Conservation (phyloP, 176 grass and related monocot genomes). For the Juncus effusus region DNA sequence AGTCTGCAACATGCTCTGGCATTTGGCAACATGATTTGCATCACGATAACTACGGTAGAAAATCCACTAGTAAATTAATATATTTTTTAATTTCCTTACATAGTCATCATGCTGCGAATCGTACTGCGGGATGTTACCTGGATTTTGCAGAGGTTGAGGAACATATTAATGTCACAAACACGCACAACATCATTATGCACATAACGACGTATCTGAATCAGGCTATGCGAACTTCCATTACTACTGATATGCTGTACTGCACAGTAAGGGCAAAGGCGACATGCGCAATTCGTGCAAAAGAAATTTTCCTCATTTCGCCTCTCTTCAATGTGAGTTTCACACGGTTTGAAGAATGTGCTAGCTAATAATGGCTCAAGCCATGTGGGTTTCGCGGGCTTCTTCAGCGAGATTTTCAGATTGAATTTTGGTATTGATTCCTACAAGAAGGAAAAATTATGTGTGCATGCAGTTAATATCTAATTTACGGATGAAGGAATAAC, state of each 20-base stretch:
- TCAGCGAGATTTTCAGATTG: not conserved
- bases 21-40: too few relatives aligned
- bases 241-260: not conserved
- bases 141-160: slow-evolving; percentile 12
- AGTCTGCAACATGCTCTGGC: too few relatives aligned
- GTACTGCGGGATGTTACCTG: not conserved
- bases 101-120: too few relatives aligned
- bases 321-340: not conserved
- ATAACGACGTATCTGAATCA: slow-evolving; percentile 17
- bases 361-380: slow-evolving; percentile 11
- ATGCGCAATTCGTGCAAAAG: slow-evolving; percentile 15
- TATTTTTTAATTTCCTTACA: too few relatives aligned
- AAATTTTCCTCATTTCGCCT: not conserved
- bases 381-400: not conserved
- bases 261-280: slow-evolving; percentile 11
- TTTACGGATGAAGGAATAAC: not conserved
- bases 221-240: not conserved
- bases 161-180: not conserved
- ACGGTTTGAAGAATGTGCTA: not conserved
- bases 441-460: not conserved
- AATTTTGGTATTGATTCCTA: not conserved
- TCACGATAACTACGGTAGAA: too few relatives aligned
- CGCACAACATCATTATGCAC: slow-evolving; percentile 11
- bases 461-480: not conserved
- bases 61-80: too few relatives aligned